Conservation (phyloP, 306 rosid genomes). For the Gynostemma pentaphyllum region DNA sequence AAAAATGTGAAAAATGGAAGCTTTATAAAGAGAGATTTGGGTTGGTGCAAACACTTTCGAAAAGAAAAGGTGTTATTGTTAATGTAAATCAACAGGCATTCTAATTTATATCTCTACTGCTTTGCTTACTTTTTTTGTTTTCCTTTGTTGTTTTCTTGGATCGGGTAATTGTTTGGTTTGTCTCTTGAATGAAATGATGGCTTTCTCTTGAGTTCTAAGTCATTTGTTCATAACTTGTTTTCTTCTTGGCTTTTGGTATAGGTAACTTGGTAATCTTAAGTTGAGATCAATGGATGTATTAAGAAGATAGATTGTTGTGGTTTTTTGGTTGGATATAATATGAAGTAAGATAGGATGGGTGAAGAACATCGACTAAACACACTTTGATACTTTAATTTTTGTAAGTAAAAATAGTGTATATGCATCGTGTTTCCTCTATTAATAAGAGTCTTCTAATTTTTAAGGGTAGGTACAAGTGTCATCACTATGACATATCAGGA, state of each 20-base stretch:
- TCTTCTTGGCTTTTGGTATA: no score
- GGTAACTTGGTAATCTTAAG: not conserved
- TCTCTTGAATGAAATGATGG: not conserved
- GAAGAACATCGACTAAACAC: no score
- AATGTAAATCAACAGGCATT: not conserved
- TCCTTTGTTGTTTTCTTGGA: not conserved
- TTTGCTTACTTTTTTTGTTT: not conserved
- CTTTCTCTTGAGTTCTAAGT: not conserved
- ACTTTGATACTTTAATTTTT: no score
- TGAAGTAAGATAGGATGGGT: no score
- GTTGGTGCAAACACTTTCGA: not conserved
- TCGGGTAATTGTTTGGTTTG: not conserved
- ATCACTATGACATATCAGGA: no score
- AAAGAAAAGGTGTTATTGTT: no score
- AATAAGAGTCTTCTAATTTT: no score
- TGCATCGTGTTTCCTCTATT: no score
- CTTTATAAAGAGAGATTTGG: not conserved
- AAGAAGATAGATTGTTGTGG: no score
- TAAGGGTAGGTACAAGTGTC: no score
- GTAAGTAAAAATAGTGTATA: no score
- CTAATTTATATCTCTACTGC: not conserved
- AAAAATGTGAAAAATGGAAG: not conserved
- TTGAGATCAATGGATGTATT: not conserved
- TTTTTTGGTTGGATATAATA: no score
- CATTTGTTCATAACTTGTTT: not conserved